phyloP scores from a whole-genome alignment of 345 rosid genomes.

The Hibiscus tridactylites region DNA sequence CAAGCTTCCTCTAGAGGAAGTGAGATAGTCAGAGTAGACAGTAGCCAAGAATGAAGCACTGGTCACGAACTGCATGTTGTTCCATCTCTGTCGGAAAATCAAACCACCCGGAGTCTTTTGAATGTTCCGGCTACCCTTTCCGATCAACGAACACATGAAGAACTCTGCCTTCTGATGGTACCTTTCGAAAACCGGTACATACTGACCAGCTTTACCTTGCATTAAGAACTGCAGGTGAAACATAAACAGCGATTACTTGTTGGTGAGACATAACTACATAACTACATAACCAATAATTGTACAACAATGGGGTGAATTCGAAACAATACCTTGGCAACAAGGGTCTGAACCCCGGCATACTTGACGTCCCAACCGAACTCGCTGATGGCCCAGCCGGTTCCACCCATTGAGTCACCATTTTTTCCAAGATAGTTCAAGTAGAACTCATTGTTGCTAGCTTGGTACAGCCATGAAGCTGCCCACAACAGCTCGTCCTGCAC shows the following conservation, averaged over 20 bases:
- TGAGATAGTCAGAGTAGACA: conserved; percentile 73
- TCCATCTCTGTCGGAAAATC: conserved; percentile 83
- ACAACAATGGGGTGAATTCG: not conserved
- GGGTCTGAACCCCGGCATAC: conserved; percentile 91
- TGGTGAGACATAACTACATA: not conserved
- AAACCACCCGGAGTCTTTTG: conserved; percentile 94
- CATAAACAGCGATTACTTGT: not conserved
- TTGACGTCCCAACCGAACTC: conserved; percentile 99
- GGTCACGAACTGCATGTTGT: conserved; percentile 94
- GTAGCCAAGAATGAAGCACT: conserved; percentile 72
- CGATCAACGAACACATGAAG: conserved; percentile 82
- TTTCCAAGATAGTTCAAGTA: conserved; percentile 77
- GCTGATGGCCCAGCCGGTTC: conserved; percentile 84
- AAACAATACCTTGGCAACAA: conserved; percentile 68
- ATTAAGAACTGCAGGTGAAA: conserved; percentile 53
- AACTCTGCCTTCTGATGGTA: conserved; percentile 78
- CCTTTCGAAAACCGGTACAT: conserved; percentile 63
- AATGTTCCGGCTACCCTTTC: conserved; percentile 50
- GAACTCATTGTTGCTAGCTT: conserved; percentile 63
- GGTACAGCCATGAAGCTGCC: conserved; percentile 96
- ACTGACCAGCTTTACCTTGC: conserved; percentile 77
- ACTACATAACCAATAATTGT: not conserved
- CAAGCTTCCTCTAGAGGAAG: conserved; percentile 54
- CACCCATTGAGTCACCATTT: conserved; percentile 84
- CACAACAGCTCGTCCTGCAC: conserved; percentile 83